Percentiles rank a stretch among this genome's conserved stretches.
Conservation (phyloP, 352 stramenopile species). For the Phytophthora pluvialis region DNA sequence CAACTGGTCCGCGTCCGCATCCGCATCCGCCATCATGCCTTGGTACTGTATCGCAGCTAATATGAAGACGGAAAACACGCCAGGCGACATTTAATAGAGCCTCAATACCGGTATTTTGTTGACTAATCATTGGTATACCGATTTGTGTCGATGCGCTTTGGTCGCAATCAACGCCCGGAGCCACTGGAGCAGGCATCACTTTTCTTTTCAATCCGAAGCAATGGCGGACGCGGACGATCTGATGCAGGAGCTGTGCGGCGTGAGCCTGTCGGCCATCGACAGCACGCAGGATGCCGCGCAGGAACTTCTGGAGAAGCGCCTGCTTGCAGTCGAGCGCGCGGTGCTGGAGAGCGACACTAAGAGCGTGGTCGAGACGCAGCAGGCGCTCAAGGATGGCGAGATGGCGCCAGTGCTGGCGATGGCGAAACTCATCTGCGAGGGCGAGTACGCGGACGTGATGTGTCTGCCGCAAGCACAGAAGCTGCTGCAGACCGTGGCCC, state of each 20-base stretch:
- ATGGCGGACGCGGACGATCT: conserved; percentile 68
- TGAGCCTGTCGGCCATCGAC: conserved; percentile 53
- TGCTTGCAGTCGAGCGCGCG: conserved; percentile 59
- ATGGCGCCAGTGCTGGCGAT: conserved; percentile 45
- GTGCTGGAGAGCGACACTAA: conserved; percentile 58
- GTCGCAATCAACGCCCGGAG: neutral
- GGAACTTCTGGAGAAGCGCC: conserved; percentile 41
- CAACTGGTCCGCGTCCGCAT: conserved; percentile 51
- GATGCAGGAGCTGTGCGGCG: conserved; percentile 65
- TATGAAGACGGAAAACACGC: too few relatives aligned
- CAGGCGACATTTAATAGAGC: too few relatives aligned
- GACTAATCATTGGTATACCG: too few relatives aligned
- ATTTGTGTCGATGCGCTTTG: too few relatives aligned
- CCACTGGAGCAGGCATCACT: conserved; percentile 13
- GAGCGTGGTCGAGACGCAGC: conserved; percentile 18
- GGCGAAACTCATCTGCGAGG: conserved; percentile 63
- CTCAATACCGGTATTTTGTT: too few relatives aligned
- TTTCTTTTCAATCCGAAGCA: conserved; percentile 27
- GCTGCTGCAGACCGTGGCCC: conserved; percentile 32
- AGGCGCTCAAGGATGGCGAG: conserved; percentile 26
- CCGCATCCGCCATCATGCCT: conserved; percentile 26
- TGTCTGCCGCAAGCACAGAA: conserved; percentile 43
- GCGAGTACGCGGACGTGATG: conserved; percentile 66
- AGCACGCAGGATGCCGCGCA: conserved; percentile 41
- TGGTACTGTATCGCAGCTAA: too few relatives aligned